Percentiles rank a stretch among this genome's conserved stretches.
phyloP scores from a whole-genome alignment of 345 rosid genomes.

The Geranium brycei region DNA sequence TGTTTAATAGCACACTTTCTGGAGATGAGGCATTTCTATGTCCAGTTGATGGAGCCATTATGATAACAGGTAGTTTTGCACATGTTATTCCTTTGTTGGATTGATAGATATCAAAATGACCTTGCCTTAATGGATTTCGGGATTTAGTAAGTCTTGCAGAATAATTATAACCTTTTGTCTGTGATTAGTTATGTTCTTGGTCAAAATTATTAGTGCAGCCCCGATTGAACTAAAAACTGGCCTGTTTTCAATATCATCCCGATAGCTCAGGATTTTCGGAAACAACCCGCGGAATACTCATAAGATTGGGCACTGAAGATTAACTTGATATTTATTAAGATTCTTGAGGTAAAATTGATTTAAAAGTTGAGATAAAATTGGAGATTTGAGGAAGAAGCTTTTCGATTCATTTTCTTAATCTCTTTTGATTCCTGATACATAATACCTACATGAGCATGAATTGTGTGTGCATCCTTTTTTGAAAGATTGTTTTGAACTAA shows the following conservation, averaged over 20 bases:
- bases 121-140: neutral
- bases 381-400: neutral
- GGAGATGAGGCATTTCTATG: constrained; percentile 52
- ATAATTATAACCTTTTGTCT: no score
- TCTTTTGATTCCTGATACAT: neutral
- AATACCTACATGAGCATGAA: neutral
- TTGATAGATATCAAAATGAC: neutral
- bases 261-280: no score
- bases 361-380: neutral
- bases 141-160: neutral
- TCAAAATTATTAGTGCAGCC: neutral
- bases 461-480: neutral
- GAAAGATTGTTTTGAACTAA: constrained; percentile 1
- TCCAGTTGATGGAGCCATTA: constrained; percentile 94
- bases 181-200: neutral
- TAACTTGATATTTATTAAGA: no score
- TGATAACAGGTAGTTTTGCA: constrained; percentile 67
- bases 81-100: constrained; percentile 2
- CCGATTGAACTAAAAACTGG: neutral
- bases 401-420: neutral
- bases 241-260: neutral
- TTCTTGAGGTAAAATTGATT: neutral
- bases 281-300: no score
- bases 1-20: constrained; percentile 89
- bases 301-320: no score